Evolutionary conservation across 2,329 filamentous ascomycete genomes (phyloP).

Genomic region (Colletotrichum musicola): DNA sequence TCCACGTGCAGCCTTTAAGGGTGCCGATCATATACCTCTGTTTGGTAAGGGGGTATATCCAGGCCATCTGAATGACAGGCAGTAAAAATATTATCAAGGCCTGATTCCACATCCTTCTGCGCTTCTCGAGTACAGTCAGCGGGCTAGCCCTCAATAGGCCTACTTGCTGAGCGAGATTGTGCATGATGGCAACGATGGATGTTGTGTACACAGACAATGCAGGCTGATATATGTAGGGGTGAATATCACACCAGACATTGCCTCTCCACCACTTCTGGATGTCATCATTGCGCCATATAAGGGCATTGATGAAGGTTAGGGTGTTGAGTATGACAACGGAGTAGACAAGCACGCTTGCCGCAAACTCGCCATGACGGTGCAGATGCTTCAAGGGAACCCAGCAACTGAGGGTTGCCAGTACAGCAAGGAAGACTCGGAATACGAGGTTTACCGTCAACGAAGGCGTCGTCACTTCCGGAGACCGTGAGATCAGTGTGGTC

Average conservation of each 20-base stretch:
- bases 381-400: slow-evolving; percentile 66
- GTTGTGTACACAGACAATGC: slow-evolving; percentile 62
- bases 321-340: slow-evolving; percentile 61
- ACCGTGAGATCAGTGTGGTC: background rate
- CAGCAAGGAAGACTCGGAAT: slow-evolving; percentile 60
- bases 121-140: slow-evolving; percentile 56
- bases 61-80: slow-evolving; percentile 61
- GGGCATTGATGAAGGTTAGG: slow-evolving; percentile 61
- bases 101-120: slow-evolving; percentile 59
- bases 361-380: slow-evolving; percentile 65
- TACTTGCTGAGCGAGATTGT: slow-evolving; percentile 65
- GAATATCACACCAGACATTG: slow-evolving; percentile 66
- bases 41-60: slow-evolving; percentile 61
- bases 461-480: slow-evolving; percentile 34
- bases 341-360: slow-evolving; percentile 63
- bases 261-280: slow-evolving; percentile 64
- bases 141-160: slow-evolving; percentile 56
- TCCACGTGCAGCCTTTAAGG: slow-evolving; percentile 62
- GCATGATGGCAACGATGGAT: slow-evolving; percentile 67
- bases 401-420: slow-evolving; percentile 59
- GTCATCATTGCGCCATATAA: slow-evolving; percentile 67
- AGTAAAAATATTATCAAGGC: slow-evolving; percentile 67
- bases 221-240: slow-evolving; percentile 58
- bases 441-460: slow-evolving; percentile 60
- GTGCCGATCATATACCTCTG: slow-evolving; percentile 64